phyloP scores from a whole-genome alignment of 2,329 filamentous ascomycete genomes.

The Penicillium sp. region DNA sequence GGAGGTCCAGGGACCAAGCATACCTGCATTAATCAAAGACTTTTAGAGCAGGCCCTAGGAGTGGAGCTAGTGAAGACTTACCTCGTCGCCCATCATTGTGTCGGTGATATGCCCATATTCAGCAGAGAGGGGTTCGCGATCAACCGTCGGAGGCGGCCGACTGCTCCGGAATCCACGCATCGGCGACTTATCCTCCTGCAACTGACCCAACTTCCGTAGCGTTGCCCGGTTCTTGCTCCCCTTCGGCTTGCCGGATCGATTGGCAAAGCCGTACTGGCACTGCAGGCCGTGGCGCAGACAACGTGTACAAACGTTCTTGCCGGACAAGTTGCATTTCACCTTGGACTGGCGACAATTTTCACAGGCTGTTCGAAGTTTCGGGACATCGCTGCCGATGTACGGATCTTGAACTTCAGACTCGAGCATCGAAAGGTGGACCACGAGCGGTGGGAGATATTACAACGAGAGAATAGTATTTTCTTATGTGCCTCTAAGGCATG shows the following conservation, averaged over 20 bases:
- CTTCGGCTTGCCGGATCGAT: slow-evolving; percentile 41
- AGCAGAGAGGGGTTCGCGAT: slow-evolving; percentile 10
- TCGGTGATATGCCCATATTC: slow-evolving; percentile 12
- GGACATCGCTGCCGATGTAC: slow-evolving; percentile 26
- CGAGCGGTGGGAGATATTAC: no score
- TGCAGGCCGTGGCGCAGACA: slow-evolving; percentile 38
- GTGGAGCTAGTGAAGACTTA: slow-evolving; percentile 1
- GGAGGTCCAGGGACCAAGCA: slow-evolving; percentile 19
- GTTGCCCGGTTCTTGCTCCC: slow-evolving; percentile 41
- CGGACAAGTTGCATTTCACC: slow-evolving; percentile 39
- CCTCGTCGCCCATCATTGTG: slow-evolving; percentile 18
- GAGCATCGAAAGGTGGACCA: slow-evolving; percentile 24
- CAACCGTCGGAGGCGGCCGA: slow-evolving; percentile 12
- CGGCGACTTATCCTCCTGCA: slow-evolving; percentile 31
- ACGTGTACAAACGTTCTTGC: slow-evolving; percentile 37
- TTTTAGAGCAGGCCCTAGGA: not conserved
- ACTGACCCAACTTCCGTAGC: slow-evolving; percentile 35
- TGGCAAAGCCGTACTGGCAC: slow-evolving; percentile 39
- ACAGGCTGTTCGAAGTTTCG: slow-evolving; percentile 39
- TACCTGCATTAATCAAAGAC: slow-evolving; percentile 5
- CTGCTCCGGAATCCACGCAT: slow-evolving; percentile 18
- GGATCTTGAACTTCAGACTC: slow-evolving; percentile 12
- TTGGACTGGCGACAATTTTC: slow-evolving; percentile 42
- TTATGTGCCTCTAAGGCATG: not conserved
- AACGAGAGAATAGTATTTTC: not conserved